Conservation (phyloP, 371 early-diverging fungal genomes). For the Mucor circinelloides region DNA sequence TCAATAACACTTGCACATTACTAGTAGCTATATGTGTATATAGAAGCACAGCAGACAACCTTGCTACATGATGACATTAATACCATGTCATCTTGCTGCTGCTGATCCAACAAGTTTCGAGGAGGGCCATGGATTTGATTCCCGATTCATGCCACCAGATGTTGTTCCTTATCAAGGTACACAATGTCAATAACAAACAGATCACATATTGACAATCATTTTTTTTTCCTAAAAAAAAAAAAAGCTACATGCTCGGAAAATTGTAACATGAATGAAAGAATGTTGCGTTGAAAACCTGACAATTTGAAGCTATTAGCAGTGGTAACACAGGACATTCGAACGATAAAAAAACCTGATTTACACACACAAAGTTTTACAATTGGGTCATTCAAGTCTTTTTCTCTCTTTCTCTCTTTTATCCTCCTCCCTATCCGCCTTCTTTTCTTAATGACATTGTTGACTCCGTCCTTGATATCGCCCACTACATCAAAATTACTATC, state of each 20-base stretch:
- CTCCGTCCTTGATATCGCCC: conserved; percentile 24
- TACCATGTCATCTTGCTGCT: no score
- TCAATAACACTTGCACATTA: no score
- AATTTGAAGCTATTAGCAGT: background rate
- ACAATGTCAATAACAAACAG: background rate
- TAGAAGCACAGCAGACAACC: no score
- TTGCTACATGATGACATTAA: no score
- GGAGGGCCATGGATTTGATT: background rate
- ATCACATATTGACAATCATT: background rate
- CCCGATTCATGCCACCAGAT: background rate
- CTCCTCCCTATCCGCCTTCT: background rate
- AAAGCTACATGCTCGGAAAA: background rate
- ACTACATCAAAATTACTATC: conserved; percentile 24
- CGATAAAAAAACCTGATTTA: conserved; percentile 7
- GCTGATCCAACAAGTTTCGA: no score
- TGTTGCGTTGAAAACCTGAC: background rate
- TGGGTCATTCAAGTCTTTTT: background rate
- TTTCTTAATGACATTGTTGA: conserved; percentile 15
- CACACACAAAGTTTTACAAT: background rate
- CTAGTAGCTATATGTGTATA: no score
- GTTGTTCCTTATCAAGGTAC: background rate
- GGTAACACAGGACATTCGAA: background rate
- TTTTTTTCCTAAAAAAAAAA: background rate
- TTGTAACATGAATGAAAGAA: background rate
- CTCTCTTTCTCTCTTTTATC: conserved; percentile 1